These are phyloP conservation scores for Dipteronia sinensis DNA, from an alignment of 345 rosid species.

Conservation along the genomic window DNA sequence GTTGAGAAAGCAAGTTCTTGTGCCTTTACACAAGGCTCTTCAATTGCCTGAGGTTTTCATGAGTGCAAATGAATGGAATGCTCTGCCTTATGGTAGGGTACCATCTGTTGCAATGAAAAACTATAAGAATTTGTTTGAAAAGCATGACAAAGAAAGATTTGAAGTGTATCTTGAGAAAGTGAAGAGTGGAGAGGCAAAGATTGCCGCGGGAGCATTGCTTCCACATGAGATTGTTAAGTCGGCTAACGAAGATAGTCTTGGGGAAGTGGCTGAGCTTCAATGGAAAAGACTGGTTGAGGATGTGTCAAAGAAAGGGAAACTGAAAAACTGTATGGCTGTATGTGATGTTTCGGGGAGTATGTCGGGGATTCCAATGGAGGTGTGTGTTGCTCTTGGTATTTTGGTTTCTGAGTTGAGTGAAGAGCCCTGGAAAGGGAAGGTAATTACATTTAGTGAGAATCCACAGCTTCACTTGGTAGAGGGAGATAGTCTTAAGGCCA, in stretches of 20 bases:
- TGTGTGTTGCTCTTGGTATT: slow-evolving; percentile 3
- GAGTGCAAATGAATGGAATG: slow-evolving; percentile 16
- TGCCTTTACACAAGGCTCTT: slow-evolving; percentile 16
- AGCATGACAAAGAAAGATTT: slow-evolving; percentile 19
- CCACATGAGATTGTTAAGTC: slow-evolving; percentile 17
- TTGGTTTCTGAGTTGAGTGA: slow-evolving; percentile 14
- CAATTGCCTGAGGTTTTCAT: slow-evolving; percentile 20
- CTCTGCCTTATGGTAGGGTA: slow-evolving; percentile 19
- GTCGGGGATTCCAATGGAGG: neutral
- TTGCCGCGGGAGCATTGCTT: slow-evolving; percentile 15
- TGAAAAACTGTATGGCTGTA: neutral
- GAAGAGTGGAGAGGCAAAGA: slow-evolving; percentile 9
- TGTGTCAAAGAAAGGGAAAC: slow-evolving; percentile 2
- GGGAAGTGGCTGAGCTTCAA: slow-evolving; percentile 19
- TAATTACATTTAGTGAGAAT: neutral
- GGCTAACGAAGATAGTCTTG: neutral
- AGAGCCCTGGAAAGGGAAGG: slow-evolving; percentile 5
- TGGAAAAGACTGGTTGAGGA: slow-evolving; percentile 26
- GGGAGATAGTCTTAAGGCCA: neutral
- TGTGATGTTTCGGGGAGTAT: slow-evolving; percentile 1
- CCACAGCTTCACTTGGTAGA: slow-evolving; percentile 10
- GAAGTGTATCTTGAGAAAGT: slow-evolving; percentile 1
- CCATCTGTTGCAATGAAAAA: slow-evolving; percentile 23
- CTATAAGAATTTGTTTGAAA: slow-evolving; percentile 5
- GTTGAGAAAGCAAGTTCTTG: slow-evolving; percentile 29